These are phyloP conservation scores for Spathaspora sp. DNA, from an alignment of 1,139 yeast genomes.

Conservation along the genomic window DNA sequence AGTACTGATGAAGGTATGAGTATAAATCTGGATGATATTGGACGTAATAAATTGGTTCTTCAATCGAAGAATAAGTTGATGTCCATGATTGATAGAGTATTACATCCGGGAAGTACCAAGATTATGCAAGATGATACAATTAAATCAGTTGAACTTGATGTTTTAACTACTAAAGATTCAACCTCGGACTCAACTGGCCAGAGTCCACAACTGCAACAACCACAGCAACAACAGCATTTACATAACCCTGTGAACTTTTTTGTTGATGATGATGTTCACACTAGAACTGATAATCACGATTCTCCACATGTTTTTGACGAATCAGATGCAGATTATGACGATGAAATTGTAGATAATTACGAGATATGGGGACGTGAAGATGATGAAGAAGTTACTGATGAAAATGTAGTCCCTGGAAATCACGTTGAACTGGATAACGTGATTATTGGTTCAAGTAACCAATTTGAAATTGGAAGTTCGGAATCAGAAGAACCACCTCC, in stretches of 20 bases:
- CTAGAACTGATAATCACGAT: neutral
- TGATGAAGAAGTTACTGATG: constrained; percentile 6
- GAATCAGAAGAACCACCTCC: constrained; percentile 25
- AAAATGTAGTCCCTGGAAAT: neutral
- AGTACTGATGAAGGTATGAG: constrained; percentile 35
- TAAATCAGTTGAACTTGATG: neutral
- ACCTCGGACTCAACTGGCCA: neutral
- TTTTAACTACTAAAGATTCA: neutral
- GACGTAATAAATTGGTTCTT: constrained; percentile 1
- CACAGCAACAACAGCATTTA: neutral
- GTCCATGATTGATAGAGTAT: neutral
- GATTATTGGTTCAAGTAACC: neutral
- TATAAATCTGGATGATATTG: constrained; percentile 8
- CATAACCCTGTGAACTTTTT: neutral
- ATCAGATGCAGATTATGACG: constrained; percentile 18
- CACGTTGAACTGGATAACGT: neutral
- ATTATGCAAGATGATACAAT: neutral
- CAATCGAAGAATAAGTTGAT: neutral
- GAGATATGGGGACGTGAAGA: constrained; percentile 27
- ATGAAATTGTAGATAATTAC: constrained; percentile 29
- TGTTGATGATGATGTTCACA: neutral
- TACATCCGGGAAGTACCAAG: neutral
- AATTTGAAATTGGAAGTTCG: neutral
- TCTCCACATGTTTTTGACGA: neutral
- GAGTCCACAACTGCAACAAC: neutral